These are phyloP conservation scores for Phytophthora europaea DNA, from an alignment of 352 stramenopile species.

Conservation along the genomic window DNA sequence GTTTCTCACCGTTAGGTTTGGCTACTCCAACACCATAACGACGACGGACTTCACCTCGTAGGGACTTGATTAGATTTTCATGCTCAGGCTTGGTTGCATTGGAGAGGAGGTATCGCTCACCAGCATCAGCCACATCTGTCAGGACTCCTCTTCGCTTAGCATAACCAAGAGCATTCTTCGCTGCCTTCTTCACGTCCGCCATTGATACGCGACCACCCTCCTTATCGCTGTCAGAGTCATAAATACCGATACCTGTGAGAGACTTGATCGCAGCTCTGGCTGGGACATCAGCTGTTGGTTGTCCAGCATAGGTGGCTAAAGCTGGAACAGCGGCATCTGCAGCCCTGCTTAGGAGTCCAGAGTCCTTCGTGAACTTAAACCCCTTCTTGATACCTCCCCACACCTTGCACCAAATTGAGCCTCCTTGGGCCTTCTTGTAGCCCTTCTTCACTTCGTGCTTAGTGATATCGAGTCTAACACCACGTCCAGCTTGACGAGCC, in stretches of 20 bases:
- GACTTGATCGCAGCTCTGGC: background rate
- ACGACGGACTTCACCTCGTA: too few species aligned
- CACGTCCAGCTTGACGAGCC: too few species aligned
- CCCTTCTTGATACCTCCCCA: background rate
- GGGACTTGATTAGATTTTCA: too few species aligned
- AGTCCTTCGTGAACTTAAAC: background rate
- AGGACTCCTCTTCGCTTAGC: too few species aligned
- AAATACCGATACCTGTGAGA: too few species aligned
- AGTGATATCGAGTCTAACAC: background rate
- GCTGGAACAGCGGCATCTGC: background rate
- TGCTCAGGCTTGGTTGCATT: too few species aligned
- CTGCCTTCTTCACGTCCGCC: slow-evolving; percentile 9
- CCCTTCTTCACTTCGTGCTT: background rate
- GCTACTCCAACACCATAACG: too few species aligned
- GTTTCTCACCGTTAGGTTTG: too few species aligned
- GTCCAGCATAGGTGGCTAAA: background rate
- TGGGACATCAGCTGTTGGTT: background rate
- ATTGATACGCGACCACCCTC: slow-evolving; percentile 2
- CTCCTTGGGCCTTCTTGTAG: background rate
- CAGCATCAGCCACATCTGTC: too few species aligned
- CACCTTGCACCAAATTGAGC: background rate
- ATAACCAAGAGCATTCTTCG: background rate
- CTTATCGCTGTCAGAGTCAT: background rate
- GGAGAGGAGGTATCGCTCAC: background rate
- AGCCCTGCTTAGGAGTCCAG: background rate